Conservation (phyloP, 495 filamentous ascomycete genomes). For the Pyrenula aspistea region DNA sequence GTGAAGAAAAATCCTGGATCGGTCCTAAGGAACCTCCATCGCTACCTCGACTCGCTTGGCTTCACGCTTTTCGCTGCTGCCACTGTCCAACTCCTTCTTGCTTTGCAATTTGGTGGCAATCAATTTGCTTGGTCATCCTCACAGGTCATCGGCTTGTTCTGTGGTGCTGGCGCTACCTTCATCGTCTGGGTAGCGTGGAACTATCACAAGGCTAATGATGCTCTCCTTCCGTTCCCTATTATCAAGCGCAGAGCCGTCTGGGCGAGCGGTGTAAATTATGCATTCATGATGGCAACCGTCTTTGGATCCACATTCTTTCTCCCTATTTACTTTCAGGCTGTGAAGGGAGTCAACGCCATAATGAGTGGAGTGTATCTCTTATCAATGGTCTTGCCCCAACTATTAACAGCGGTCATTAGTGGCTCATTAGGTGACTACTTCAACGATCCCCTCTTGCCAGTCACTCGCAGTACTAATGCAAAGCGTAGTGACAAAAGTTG, state of each 20-base stretch:
- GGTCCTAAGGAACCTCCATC: not conserved
- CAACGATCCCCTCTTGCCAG: not conserved
- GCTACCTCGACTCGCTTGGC: constrained; percentile 30
- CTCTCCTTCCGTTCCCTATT: constrained; percentile 23
- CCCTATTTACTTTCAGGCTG: constrained; percentile 69
- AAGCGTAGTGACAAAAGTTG: constrained; percentile 22
- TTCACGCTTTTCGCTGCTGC: constrained; percentile 29
- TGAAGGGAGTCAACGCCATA: constrained; percentile 47
- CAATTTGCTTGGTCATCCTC: constrained; percentile 33
- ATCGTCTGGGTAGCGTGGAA: constrained; percentile 29
- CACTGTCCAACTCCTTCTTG: constrained; percentile 34
- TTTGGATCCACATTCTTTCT: constrained; percentile 35
- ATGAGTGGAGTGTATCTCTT: constrained; percentile 57
- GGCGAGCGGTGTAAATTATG: constrained; percentile 29
- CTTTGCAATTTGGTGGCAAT: constrained; percentile 40
- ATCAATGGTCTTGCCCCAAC: constrained; percentile 45
- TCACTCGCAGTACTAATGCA: not conserved
- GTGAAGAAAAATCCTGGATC: constrained; percentile 4
- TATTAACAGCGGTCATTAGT: not conserved
- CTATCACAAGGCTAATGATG: constrained; percentile 22
- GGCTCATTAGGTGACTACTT: not conserved
- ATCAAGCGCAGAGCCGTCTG: constrained; percentile 39
- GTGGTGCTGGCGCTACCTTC: constrained; percentile 22
- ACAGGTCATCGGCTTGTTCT: constrained; percentile 19
- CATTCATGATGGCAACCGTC: constrained; percentile 36